These are phyloP conservation scores for Puccinia coronata DNA, from an alignment of 1,284 basidiomycete genomes.

Conservation along the genomic window DNA sequence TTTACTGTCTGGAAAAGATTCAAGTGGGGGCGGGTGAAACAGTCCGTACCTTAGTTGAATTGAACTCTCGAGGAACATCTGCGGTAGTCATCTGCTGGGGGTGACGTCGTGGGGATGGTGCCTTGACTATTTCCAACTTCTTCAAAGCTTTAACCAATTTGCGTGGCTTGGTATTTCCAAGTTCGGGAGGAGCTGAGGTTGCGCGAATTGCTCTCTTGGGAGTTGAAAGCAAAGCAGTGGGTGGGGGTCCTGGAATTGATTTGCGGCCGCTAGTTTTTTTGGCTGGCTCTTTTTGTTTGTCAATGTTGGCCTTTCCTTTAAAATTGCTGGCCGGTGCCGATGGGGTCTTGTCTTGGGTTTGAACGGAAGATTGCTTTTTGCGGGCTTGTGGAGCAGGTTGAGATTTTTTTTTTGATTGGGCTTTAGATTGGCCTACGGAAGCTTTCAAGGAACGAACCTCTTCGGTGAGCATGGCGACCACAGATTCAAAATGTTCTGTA, in stretches of 20 bases:
- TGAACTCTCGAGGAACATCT: constrained; percentile 10
- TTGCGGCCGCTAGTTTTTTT: not conserved
- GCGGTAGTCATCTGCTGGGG: not conserved
- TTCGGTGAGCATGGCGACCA: not conserved
- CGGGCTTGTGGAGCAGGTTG: not conserved
- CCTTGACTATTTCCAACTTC: not conserved
- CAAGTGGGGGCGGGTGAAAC: not conserved
- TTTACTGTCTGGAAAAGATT: no score
- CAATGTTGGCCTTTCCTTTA: not conserved
- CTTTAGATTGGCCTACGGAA: no score
- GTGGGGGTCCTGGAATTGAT: not conserved
- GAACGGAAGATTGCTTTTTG: not conserved
- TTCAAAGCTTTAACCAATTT: not conserved
- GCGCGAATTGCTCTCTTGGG: not conserved
- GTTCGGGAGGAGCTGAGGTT: constrained; percentile 8
- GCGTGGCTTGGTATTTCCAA: not conserved
- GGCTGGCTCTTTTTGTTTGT: not conserved
- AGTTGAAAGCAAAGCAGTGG: not conserved
- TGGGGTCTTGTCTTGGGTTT: not conserved
- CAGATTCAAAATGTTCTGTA: not conserved
- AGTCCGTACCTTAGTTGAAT: not conserved
- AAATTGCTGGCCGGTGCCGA: not conserved
- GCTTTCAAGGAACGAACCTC: constrained; percentile 2
- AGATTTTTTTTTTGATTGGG: no score
- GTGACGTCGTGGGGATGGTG: not conserved